Conservation (phyloP, 208 protist species). For the Trypanosoma vivax region DNA sequence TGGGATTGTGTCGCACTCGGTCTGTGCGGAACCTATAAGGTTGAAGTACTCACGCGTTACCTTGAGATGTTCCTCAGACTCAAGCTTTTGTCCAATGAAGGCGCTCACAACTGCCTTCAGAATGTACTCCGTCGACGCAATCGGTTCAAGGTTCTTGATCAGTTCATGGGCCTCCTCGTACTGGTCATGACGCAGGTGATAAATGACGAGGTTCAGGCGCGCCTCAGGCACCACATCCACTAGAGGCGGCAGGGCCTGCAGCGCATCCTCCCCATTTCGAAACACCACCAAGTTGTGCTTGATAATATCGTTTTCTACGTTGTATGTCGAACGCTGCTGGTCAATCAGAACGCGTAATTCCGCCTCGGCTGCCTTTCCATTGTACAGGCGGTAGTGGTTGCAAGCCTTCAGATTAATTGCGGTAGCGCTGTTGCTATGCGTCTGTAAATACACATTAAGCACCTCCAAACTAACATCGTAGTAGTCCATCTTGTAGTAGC, state of each 20-base stretch:
- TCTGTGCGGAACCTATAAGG: constrained; percentile 89
- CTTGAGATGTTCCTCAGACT: constrained; percentile 91
- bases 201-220: constrained; percentile 95
- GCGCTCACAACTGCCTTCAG: constrained; percentile 93
- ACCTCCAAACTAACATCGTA: constrained; percentile 93
- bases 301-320: constrained; percentile 90
- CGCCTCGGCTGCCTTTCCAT: constrained; percentile 88
- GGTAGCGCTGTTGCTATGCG: constrained; percentile 87
- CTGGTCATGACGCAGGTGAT: constrained; percentile 93
- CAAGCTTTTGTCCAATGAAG: constrained; percentile 85
- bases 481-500: constrained; percentile 98
- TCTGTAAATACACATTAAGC: constrained; percentile 87
- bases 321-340: constrained; percentile 82
- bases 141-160: constrained; percentile 91
- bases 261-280: constrained; percentile 92
- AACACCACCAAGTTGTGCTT: constrained; percentile 97
- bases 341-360: constrained; percentile 91
- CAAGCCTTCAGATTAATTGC: constrained; percentile 97
- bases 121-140: constrained; percentile 93
- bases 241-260: constrained; percentile 92
- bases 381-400: constrained; percentile 93
- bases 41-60: constrained; percentile 94
- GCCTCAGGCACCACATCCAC: constrained; percentile 93
- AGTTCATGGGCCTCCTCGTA: constrained; percentile 92
- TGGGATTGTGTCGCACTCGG: constrained; percentile 96